phyloP scores from a whole-genome alignment of 306 rosid genomes.

The Delonix regia region DNA sequence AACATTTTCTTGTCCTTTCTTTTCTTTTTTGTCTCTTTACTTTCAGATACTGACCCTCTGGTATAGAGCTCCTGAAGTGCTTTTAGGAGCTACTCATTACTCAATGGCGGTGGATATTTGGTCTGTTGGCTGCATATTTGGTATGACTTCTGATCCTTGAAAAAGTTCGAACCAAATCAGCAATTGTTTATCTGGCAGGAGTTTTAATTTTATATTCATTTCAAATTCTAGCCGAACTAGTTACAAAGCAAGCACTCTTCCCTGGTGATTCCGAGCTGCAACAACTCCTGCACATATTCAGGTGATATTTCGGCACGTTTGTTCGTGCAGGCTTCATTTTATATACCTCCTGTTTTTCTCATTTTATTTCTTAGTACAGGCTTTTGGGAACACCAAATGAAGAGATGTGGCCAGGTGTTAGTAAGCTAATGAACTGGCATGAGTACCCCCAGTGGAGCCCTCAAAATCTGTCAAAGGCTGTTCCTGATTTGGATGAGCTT shows the following conservation, averaged over 20 bases:
- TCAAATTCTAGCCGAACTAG: slow-evolving; percentile 73
- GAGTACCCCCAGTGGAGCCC: slow-evolving; percentile 95
- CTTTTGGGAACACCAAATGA: slow-evolving; percentile 94
- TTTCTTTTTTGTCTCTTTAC: background rate
- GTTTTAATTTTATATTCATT: background rate
- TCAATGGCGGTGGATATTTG: slow-evolving; percentile 94
- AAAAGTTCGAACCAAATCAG: background rate
- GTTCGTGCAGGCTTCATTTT: background rate
- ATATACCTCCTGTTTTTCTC: background rate
- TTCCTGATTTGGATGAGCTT: slow-evolving; percentile 66
- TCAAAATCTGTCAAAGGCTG: slow-evolving; percentile 63
- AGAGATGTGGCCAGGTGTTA: slow-evolving; percentile 91
- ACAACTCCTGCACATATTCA: slow-evolving; percentile 96
- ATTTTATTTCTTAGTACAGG: slow-evolving; percentile 42
- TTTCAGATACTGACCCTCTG: slow-evolving; percentile 84
- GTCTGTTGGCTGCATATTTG: slow-evolving; percentile 97
- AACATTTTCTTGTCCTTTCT: no score
- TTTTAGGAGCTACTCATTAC: slow-evolving; percentile 93
- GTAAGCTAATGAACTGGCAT: slow-evolving; percentile 92
- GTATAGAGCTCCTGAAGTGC: slow-evolving; percentile 99
- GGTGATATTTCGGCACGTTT: slow-evolving; percentile 40
- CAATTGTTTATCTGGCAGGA: background rate
- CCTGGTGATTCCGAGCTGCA: slow-evolving; percentile 97
- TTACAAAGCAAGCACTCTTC: slow-evolving; percentile 84
- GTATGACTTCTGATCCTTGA: slow-evolving; percentile 38